Evolutionary conservation across 768 basidiomycete genomes (phyloP).

Genomic region (Xerocomus spinulosus): DNA sequence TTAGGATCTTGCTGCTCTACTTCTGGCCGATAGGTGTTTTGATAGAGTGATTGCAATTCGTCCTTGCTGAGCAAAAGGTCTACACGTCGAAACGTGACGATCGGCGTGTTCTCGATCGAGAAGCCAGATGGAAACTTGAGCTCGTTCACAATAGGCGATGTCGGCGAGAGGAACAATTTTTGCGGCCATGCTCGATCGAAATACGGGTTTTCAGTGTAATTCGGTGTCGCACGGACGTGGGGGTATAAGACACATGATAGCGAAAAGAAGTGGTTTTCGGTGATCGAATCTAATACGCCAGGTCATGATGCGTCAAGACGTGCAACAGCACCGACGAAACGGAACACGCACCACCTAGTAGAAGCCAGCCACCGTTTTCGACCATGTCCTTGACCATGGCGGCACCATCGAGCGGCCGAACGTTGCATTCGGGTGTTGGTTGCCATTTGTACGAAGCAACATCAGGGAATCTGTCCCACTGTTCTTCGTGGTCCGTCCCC

Average conservation of each 20-base stretch:
- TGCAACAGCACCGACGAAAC: background rate
- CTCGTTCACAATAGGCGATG: constrained; percentile 34
- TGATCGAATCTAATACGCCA: constrained; percentile 65
- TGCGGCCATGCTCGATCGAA: constrained; percentile 67
- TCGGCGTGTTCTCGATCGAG: constrained; percentile 52
- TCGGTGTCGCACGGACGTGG: constrained; percentile 61
- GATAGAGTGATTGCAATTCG: constrained; percentile 46
- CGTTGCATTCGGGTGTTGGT: constrained; percentile 42
- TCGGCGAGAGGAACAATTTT: constrained; percentile 54
- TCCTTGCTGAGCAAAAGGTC: constrained; percentile 51
- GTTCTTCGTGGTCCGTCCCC: constrained; percentile 43
- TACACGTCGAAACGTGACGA: constrained; percentile 61
- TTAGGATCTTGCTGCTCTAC: constrained; percentile 11
- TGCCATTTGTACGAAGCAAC: constrained; percentile 53
- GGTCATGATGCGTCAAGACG: background rate
- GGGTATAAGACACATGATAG: constrained; percentile 63
- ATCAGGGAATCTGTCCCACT: constrained; percentile 49
- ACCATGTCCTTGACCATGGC: constrained; percentile 54
- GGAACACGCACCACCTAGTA: constrained; percentile 51
- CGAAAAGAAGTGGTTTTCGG: constrained; percentile 73
- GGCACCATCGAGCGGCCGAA: constrained; percentile 38
- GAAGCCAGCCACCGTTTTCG: constrained; percentile 65
- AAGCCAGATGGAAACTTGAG: constrained; percentile 49
- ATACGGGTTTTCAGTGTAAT: constrained; percentile 48
- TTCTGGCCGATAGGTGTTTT: constrained; percentile 17